Conservation (phyloP, 306 rosid species). For the Abrus pulchellus region DNA sequence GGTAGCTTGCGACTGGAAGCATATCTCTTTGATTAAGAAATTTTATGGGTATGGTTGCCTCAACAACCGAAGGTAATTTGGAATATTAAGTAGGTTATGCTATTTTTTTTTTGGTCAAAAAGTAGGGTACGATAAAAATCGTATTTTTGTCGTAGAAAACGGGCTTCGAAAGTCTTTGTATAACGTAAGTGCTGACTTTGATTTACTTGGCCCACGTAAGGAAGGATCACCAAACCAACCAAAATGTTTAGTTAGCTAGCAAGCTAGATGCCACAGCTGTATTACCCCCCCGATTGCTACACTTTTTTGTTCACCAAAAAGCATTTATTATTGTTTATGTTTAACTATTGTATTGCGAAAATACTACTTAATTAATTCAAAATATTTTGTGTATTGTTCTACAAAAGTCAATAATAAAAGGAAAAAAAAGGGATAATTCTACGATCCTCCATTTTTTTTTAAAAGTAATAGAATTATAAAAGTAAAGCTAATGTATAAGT, state of each 20-base stretch:
- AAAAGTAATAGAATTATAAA: too few relatives aligned
- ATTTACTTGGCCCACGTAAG: slow-evolving; percentile 16
- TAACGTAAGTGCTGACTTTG: neutral
- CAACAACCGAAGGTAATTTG: slow-evolving; percentile 34
- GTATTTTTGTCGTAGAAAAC: neutral
- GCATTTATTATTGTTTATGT: neutral
- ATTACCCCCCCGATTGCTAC: neutral
- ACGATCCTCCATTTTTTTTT: too few relatives aligned
- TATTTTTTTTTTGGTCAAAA: too few relatives aligned
- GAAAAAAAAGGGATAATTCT: neutral
- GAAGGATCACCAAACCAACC: slow-evolving; percentile 36
- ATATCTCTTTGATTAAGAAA: slow-evolving; percentile 7
- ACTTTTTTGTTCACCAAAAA: neutral
- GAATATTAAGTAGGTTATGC: neutral
- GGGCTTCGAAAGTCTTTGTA: neutral
- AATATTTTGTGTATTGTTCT: neutral
- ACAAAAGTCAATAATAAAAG: too few relatives aligned
- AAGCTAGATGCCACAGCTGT: neutral
- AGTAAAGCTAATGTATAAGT: too few relatives aligned
- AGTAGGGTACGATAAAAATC: neutral
- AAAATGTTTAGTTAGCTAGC: neutral
- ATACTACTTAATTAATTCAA: neutral
- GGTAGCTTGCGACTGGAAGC: slow-evolving; percentile 22
- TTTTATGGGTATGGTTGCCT: slow-evolving; percentile 30
- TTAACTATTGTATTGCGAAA: neutral